Percentiles rank a stretch among this genome's conserved stretches.
These are phyloP conservation scores for Candida sanyiensis DNA, from an alignment of 805 yeast species.

Conservation along the genomic window DNA sequence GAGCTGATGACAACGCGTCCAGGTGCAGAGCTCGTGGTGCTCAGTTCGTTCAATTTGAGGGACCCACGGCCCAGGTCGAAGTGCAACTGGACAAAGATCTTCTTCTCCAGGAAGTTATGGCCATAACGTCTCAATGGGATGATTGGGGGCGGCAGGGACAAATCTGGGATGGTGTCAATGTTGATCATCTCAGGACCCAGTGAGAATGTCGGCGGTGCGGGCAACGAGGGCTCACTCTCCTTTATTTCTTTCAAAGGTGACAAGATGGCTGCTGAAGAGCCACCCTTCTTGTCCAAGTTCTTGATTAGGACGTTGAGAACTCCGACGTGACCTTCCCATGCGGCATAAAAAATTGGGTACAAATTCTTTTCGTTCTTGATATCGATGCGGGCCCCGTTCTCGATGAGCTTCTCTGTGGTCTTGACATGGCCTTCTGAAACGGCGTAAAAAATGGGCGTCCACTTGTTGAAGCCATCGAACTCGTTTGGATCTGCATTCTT, in stretches of 20 bases:
- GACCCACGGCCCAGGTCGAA: constrained; percentile 49
- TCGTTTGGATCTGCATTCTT: constrained; percentile 75
- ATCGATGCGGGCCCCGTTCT: constrained; percentile 63
- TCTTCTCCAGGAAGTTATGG: constrained; percentile 89
- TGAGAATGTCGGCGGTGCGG: constrained; percentile 20
- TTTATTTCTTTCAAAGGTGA: constrained; percentile 22
- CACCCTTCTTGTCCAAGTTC: constrained; percentile 17
- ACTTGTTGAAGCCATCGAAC: constrained; percentile 77
- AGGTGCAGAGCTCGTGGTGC: constrained; percentile 41
- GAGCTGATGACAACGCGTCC: constrained; percentile 84
- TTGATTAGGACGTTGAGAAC: constrained; percentile 65
- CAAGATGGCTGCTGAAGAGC: constrained; percentile 14
- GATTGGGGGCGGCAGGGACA: constrained; percentile 92
- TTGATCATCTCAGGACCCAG: constrained; percentile 30
- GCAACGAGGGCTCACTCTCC: constrained; percentile 10
- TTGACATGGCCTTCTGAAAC: constrained; percentile 75
- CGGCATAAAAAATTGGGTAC: constrained; percentile 81
- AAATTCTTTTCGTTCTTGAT: constrained; percentile 74
- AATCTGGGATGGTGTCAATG: constrained; percentile 79
- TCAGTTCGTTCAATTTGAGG: constrained; percentile 39
- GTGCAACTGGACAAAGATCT: constrained; percentile 73
- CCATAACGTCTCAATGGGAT: constrained; percentile 92
- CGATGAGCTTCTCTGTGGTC: constrained; percentile 65
- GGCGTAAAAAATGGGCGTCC: constrained; percentile 93
- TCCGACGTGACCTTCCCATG: constrained; percentile 89